phyloP scores from a whole-genome alignment of 2,329 filamentous ascomycete genomes.

The Diaporthe caulivora region DNA sequence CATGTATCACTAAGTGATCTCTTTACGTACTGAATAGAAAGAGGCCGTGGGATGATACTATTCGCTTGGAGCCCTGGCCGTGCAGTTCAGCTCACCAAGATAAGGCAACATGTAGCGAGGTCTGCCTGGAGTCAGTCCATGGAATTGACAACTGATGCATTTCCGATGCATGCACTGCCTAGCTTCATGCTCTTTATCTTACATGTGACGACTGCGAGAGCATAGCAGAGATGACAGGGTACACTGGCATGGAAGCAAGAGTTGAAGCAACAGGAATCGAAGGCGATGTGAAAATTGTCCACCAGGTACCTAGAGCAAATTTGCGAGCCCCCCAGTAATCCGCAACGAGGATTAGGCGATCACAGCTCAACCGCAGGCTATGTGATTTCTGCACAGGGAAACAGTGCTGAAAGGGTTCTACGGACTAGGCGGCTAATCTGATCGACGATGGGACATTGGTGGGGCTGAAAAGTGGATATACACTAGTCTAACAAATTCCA shows the following conservation, averaged over 20 bases:
- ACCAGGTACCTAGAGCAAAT: too few species aligned
- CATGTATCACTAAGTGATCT: constrained; percentile 16
- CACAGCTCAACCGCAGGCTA: background rate
- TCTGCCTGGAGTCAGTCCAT: background rate
- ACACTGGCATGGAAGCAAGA: too few species aligned
- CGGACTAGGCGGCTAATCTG: constrained; percentile 10
- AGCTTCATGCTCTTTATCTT: background rate
- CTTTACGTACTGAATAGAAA: constrained; percentile 17
- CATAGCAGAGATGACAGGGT: background rate
- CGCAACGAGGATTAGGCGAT: too few species aligned
- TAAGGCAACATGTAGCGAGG: background rate
- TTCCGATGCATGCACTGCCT: background rate
- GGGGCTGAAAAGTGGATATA: constrained; percentile 8
- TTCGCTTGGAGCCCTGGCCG: background rate
- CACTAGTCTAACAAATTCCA: constrained; percentile 14
- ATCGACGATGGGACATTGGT: constrained; percentile 10
- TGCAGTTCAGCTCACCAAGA: background rate
- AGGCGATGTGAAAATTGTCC: too few species aligned
- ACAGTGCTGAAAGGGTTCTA: background rate
- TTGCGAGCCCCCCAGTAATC: too few species aligned
- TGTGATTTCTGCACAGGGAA: background rate
- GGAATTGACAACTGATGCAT: background rate
- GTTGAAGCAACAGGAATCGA: too few species aligned
- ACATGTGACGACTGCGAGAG: background rate
- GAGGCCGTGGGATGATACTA: background rate